A percentile compares a stretch with the other conserved stretches of the same genome.
phyloP scores from a whole-genome alignment of 163 green algal species.

The Coccomyxa subellipsoidea region DNA sequence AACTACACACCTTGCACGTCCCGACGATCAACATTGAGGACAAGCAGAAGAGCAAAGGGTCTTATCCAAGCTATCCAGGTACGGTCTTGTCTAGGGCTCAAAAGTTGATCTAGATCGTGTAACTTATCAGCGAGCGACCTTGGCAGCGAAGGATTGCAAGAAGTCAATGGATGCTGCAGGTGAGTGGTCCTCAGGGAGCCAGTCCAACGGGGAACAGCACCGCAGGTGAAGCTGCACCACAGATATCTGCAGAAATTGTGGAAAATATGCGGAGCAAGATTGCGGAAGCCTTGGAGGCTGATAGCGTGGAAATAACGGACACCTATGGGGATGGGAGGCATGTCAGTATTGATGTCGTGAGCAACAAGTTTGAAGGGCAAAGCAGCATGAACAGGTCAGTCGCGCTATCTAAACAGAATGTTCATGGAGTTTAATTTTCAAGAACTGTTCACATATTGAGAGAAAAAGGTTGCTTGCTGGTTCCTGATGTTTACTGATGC shows the following conservation, averaged over 20 bases:
- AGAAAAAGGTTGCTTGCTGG: too few relatives aligned
- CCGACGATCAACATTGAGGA: neutral
- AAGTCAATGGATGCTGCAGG: too few relatives aligned
- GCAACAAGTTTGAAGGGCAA: slow-evolving; percentile 68
- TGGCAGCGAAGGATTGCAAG: too few relatives aligned
- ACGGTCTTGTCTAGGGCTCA: neutral
- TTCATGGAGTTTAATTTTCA: neutral
- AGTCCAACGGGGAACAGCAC: neutral
- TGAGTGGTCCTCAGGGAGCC: neutral
- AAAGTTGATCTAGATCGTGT: too few relatives aligned
- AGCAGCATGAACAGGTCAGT: slow-evolving; percentile 9
- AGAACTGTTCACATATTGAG: neutral
- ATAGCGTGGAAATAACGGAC: slow-evolving; percentile 61
- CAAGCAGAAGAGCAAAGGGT: neutral
- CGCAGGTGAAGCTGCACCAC: neutral
- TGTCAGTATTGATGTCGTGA: slow-evolving; percentile 82
- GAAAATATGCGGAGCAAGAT: slow-evolving; percentile 55
- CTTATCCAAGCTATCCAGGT: neutral
- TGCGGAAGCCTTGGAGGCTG: slow-evolving; percentile 56
- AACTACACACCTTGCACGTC: neutral
- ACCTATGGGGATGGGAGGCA: slow-evolving; percentile 76
- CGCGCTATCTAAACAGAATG: neutral
- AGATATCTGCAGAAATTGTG: slow-evolving; percentile 1
- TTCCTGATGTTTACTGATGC: too few relatives aligned
- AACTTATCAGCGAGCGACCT: too few relatives aligned